These are phyloP conservation scores for Beta macrorhiza DNA, from an alignment of 179 eudicot genomes.

Conservation along the genomic window DNA sequence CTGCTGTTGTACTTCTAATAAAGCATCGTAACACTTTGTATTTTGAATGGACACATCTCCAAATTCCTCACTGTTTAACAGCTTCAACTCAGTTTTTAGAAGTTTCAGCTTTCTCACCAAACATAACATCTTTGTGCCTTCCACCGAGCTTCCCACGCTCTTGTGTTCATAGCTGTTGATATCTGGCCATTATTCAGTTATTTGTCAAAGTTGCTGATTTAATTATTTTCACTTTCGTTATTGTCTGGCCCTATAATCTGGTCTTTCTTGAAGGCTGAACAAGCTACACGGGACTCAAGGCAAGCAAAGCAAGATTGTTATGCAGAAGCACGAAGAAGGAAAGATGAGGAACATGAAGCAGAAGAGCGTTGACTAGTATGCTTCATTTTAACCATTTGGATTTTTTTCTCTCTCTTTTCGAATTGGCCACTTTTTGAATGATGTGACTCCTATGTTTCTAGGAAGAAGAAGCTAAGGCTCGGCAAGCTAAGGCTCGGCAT, in stretches of 20 bases:
- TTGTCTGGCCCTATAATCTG: neutral
- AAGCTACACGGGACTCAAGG: conserved; percentile 81
- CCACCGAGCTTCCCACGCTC: too few species aligned
- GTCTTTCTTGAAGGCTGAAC: conserved; percentile 61
- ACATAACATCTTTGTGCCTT: too few species aligned
- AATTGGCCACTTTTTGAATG: neutral
- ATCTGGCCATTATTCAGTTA: neutral
- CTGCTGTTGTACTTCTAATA: too few species aligned
- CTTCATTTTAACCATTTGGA: conserved; percentile 12
- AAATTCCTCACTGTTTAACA: too few species aligned
- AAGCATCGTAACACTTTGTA: too few species aligned
- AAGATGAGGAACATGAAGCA: conserved; percentile 93
- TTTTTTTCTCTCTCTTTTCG: neutral
- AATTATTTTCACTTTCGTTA: neutral
- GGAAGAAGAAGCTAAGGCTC: conserved; percentile 97
- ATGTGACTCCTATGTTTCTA: conserved; percentile 33
- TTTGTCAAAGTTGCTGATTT: neutral
- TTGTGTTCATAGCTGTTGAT: neutral
- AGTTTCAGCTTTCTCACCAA: too few species aligned
- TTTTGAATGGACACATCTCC: too few species aligned
- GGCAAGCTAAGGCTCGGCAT: conserved; percentile 80
- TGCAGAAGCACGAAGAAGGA: conserved; percentile 78
- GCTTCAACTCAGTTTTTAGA: too few species aligned
- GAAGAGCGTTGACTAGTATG: conserved; percentile 70
- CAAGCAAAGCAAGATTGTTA: conserved; percentile 74